Base-by-base conservation (phyloP, 1,284 basidiomycete species). In the Apiotrichum gracile region DNA sequence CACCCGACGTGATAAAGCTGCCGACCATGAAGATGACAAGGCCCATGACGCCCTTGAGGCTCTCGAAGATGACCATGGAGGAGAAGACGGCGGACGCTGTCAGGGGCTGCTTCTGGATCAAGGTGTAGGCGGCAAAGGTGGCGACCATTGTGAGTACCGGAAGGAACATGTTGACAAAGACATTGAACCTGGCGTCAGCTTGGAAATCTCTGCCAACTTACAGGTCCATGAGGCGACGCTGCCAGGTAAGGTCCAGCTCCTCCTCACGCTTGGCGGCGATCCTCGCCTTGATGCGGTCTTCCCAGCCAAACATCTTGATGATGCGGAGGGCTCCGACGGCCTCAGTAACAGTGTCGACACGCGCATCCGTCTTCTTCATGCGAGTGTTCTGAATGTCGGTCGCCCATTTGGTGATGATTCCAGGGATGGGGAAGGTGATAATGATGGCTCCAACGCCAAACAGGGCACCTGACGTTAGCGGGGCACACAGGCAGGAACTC, bases 261-360 rank as follows among this genome's bases (percentile, higher is more conserved):
- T 78, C 76, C 50, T 83, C 81, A 73, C 75, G 68, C 58, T 79
- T 81, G n/a, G 76, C 77, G 16, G 77, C 72, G 37, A 85, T 75
- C 47, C 78, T 75, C 22, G 76, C 70, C 52, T 80, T 76, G 69
- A 83, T 79, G 59, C 80, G 78, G 19, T 72, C 70, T 63, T 84
- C 83, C 83, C 83, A 85, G 10, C 81, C 85, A 60, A 87, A 86
- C 60, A 86, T 78, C 71, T 86, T 86, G 70, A 84, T 75, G 78
- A 84, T 83, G 25, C 83, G 55, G 9, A 69, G 61, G 39, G 66
- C 64, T 5, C 62, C 60, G 22, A 68, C 49, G 6, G 66, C 53
- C 68, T 82, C 82, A 1, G 80, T 78, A 42, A 82, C 73, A 3
- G 70, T 65, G 58, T 81, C 78, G 3, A 82, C 77, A 39, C 82